Base-by-base conservation (phyloP, 192 early-diverging fungal species). In the Mortierella claussenii region DNA sequence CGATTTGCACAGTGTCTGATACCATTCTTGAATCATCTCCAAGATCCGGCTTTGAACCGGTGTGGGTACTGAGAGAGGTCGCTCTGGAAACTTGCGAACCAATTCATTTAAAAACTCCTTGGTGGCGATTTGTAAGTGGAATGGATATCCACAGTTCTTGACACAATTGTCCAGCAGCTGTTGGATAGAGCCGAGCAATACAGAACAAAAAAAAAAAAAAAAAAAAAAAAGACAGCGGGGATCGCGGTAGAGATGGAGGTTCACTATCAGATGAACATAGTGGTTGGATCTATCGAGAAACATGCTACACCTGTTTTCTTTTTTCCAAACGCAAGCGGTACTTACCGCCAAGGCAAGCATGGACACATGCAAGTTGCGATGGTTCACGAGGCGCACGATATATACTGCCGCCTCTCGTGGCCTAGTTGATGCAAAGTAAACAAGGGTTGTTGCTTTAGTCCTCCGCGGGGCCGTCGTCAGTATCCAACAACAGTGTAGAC, bases 141-240 rank as follows among this genome's bases (percentile, higher is more conserved):
- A 98, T 1, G 98, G 90, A 73, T 97, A 96, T 0, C 97, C 97
- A 78, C 98, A 99, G 81, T 99, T 99, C 83, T 99, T 99, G 60
- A 98, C 94, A 65, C 96, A 94, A 62, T 94, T 93, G 79, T 99
- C 98, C 26, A 99, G 86, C 2, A 99, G 87, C 90, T 87, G 68
- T 32, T 46, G n/a, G 7, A 28, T 53, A 30, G 42, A 4, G 53
- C 27, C 47, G 13, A 49, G 4, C 4, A 10, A 26, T 24, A 20
- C 47, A 15, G 59, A 24, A 32, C 30, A 24, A 42, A 24, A n/a
- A 32, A 17, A 9, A 26, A 28, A 36, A 51, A 0, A 51, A 45
- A 7, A 5, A 4, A 5, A n/a, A 15, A 21, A 62, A 11, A 11
- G 40, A 24, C n/a, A n/a, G n/a, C n/a, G n/a, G n/a, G n/a, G n/a